phyloP scores from a whole-genome alignment of 352 stramenopile genomes.

The Globisporangium parvum region DNA sequence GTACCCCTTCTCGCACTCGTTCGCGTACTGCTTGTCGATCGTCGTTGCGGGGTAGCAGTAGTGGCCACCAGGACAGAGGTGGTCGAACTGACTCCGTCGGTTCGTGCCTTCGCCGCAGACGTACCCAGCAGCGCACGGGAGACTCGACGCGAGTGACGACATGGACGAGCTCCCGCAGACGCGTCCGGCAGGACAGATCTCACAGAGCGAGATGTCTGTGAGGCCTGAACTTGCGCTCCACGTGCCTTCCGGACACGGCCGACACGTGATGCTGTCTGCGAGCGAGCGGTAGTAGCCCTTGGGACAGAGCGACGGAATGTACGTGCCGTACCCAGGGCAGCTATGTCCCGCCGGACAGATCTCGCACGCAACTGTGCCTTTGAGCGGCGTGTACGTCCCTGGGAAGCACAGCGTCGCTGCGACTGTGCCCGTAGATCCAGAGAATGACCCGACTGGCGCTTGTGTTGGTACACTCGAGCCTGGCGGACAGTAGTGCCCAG shows the following conservation, averaged over 20 bases:
- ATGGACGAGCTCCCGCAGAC: constrained; percentile 91
- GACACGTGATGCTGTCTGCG: constrained; percentile 93
- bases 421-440: constrained; percentile 81
- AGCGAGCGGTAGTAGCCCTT: constrained; percentile 92
- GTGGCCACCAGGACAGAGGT: constrained; percentile 90
- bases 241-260: constrained; percentile 91
- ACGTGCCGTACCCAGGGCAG: constrained; percentile 93
- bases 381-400: constrained; percentile 93
- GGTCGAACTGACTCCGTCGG: constrained; percentile 84
- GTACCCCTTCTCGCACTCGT: constrained; percentile 80
- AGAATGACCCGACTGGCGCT: constrained; percentile 91
- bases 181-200: constrained; percentile 91
- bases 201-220: constrained; percentile 93
- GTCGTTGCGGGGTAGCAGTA: constrained; percentile 86
- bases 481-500: constrained; percentile 95
- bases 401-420: constrained; percentile 94
- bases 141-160: constrained; percentile 73
- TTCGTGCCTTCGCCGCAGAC: constrained; percentile 93
- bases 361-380: constrained; percentile 82
- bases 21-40: constrained; percentile 79
- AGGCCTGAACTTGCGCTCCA: constrained; percentile 90
- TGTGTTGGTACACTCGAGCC: constrained; percentile 83
- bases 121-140: constrained; percentile 90
- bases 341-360: constrained; percentile 93
- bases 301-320: constrained; percentile 93